Percentiles rank a stretch among this genome's conserved stretches.
phyloP scores from a whole-genome alignment of 2,329 filamentous ascomycete genomes.

The Claviceps spartinae region DNA sequence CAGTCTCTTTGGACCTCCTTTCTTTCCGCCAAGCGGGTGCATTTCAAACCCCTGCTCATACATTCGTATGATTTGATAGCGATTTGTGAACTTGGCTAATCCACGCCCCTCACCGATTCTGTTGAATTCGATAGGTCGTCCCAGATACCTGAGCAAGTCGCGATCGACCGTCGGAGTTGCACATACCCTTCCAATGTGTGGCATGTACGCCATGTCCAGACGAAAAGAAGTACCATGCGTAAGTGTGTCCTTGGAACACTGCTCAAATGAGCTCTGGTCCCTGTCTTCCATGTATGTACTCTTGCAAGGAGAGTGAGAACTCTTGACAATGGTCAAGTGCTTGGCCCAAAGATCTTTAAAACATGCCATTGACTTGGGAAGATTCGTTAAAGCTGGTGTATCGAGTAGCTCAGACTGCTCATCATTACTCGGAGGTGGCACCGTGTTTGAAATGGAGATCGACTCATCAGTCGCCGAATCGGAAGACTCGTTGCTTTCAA shows the following conservation, averaged over 20 bases:
- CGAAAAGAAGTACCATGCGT: neutral
- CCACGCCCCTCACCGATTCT: neutral
- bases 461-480: neutral
- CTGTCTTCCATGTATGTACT: too few relatives aligned
- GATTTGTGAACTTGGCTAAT: slow-evolving; percentile 6
- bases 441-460: neutral
- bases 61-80: slow-evolving; percentile 30
- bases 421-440: neutral
- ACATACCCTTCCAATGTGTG: slow-evolving; percentile 16
- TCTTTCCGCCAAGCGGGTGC: slow-evolving; percentile 16
- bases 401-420: neutral
- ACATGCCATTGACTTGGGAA: neutral
- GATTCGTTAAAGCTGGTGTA: too few relatives aligned
- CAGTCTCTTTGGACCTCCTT: slow-evolving; percentile 9
- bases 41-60: slow-evolving; percentile 36
- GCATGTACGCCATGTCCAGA: slow-evolving; percentile 23
- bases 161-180: slow-evolving; percentile 7
- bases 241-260: neutral
- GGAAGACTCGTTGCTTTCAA: neutral
- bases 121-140: slow-evolving; percentile 9
- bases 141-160: slow-evolving; percentile 13
- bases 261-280: too few relatives aligned
- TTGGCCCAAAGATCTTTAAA: neutral
- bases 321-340: too few relatives aligned
- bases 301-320: too few relatives aligned